phyloP scores from a whole-genome alignment of 1,284 basidiomycete genomes.

The Sanghuangporus baumii region DNA sequence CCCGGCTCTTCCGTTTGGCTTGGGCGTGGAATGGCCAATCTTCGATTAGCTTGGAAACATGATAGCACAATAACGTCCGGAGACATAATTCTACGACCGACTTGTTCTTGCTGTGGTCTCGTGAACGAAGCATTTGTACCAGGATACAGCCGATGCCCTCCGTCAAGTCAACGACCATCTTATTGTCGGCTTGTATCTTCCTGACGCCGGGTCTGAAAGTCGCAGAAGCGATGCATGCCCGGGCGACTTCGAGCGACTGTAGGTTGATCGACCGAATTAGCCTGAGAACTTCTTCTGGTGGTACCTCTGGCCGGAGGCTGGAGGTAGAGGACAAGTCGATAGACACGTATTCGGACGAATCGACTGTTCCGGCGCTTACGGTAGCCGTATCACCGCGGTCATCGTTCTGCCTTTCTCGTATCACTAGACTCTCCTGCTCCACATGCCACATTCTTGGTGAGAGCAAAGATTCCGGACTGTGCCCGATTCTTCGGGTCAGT shows the following conservation, averaged over 20 bases:
- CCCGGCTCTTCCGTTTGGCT: background rate
- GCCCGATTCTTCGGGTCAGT: background rate
- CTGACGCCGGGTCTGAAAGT: conserved; percentile 9
- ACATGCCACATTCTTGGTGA: background rate
- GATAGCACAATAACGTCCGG: conserved; percentile 6
- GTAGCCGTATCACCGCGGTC: conserved; percentile 4
- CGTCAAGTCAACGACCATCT: conserved; percentile 9
- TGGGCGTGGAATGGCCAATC: conserved; percentile 6
- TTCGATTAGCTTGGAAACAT: conserved; percentile 6
- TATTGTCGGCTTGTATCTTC: conserved; percentile 7
- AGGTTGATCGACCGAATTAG: conserved; percentile 5
- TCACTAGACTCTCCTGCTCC: background rate
- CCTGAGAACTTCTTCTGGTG: conserved; percentile 5
- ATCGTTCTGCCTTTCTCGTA: background rate
- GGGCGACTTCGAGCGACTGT: conserved; percentile 8
- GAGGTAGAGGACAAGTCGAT: background rate
- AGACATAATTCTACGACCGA: conserved; percentile 5
- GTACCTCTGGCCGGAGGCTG: background rate
- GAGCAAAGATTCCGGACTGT: background rate
- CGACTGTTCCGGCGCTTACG: background rate
- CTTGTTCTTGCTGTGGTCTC: conserved; percentile 13
- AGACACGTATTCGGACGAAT: conserved; percentile 6
- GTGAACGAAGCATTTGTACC: conserved; percentile 9
- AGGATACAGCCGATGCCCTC: conserved; percentile 14
- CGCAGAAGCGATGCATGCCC: conserved; percentile 10